phyloP scores from a whole-genome alignment of 169 alveolate genomes.

The Theileria annulata region DNA sequence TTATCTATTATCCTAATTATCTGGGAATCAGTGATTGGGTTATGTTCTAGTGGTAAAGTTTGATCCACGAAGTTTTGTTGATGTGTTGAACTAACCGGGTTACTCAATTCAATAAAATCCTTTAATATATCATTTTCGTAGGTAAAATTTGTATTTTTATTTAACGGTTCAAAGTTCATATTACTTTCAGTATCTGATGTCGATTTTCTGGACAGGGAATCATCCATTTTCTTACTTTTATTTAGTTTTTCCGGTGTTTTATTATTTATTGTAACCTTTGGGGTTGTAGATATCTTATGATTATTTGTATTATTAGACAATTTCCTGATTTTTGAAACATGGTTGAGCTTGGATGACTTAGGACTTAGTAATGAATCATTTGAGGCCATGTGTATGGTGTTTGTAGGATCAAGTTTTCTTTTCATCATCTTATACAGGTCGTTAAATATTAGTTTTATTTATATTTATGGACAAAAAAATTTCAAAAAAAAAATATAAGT shows the following conservation, averaged over 20 bases:
- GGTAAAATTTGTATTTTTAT: background rate
- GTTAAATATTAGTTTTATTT: background rate
- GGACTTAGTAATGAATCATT: background rate
- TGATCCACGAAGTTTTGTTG: background rate
- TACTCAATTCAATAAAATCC: background rate
- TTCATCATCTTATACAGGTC: background rate
- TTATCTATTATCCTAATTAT: background rate
- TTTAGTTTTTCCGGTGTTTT: background rate
- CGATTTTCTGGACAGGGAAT: background rate
- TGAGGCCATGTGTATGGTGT: constrained; percentile 3
- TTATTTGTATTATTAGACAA: background rate
- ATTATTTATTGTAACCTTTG: background rate
- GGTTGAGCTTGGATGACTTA: constrained; percentile 9
- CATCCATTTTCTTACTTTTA: background rate
- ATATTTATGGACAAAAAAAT: background rate
- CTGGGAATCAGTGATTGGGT: background rate
- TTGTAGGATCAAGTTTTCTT: background rate
- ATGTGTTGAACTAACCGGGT: background rate
- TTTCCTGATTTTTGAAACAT: constrained; percentile 1
- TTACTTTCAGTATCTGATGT: constrained; percentile 6
- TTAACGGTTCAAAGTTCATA: background rate
- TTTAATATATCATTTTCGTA: background rate
- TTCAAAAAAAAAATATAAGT: background rate
- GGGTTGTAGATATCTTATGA: background rate
- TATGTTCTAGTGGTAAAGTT: background rate